Evolutionary conservation across 768 basidiomycete genomes (phyloP), one percentile per base, ranked within the genome.

Genomic region (Lanmaoa pseudosensibilis): DNA sequence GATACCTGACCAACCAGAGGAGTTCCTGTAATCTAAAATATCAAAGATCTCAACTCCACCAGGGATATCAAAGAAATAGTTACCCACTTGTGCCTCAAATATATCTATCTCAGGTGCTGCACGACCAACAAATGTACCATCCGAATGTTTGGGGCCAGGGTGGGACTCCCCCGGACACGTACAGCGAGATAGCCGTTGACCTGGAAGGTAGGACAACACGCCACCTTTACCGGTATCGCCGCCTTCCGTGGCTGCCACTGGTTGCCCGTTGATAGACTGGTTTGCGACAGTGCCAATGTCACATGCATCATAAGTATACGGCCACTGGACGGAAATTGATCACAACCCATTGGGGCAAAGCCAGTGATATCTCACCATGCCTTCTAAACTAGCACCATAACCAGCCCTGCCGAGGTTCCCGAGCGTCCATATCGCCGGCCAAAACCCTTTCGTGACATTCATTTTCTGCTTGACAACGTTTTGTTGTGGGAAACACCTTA

Each of bases 81-180:
- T 37, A 53, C 64, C 33, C 48, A 73, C 70, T 73, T 89, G 85
- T 8, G 93, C 92, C 74, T 95, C 94, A 55, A 96, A 87, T 45
- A 96, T 69, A 70, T 96, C 94, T 49, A 95, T 94, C 70, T 96
- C 93, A 2, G 94, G 94, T 5, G 94, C 91, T 4, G 87, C 72
- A 21, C 94, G 78, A 1, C 93, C 94, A 2, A 90, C 85, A 69
- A 84, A 93, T 0, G 83, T 79, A 2, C 90, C 90, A 67, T 93
- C 88, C 0, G 79, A 54, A 51, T 87, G 83, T 41, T 80, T 77
- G 3, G 93, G 93, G 3, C 93, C 93, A 36, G 93, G 93, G 70
- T 95, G 93, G 32, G 81, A 78, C 65, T 94, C 92, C 23, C 86
- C 84, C 0, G 75, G 63, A 69, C 94, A 96, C 1, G 94, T 95